Evolutionary conservation across 805 yeast species (phyloP).

Genomic region (Maudiozyma pseudohumilis): DNA sequence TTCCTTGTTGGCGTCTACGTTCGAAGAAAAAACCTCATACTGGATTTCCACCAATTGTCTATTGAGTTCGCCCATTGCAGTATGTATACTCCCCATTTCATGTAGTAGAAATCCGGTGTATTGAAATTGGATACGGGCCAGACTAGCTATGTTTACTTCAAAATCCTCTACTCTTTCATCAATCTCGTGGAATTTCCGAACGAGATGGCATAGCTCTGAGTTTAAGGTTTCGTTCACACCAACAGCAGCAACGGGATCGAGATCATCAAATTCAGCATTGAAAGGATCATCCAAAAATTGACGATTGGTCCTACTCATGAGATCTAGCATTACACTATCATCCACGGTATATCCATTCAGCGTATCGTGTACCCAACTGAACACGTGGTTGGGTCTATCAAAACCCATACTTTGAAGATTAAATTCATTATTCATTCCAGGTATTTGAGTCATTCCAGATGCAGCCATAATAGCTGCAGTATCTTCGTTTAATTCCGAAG

Average conservation of each 20-base stretch:
- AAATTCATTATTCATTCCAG: constrained; percentile 23
- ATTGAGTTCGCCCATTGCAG: constrained; percentile 26
- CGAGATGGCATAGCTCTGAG: constrained; percentile 25
- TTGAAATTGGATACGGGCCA: constrained; percentile 30
- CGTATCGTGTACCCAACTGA: constrained; percentile 14
- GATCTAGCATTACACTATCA: constrained; percentile 13
- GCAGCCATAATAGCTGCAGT: constrained; percentile 30
- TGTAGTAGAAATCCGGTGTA: constrained; percentile 28
- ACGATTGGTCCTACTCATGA: constrained; percentile 19
- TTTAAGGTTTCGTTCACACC: constrained; percentile 23
- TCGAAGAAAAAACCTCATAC: constrained; percentile 15
- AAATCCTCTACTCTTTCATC: constrained; percentile 28
- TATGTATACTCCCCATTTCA: constrained; percentile 27
- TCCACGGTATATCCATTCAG: constrained; percentile 6
- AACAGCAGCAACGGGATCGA: constrained; percentile 23
- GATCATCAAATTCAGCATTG: constrained; percentile 23
- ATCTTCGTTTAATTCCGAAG: constrained; percentile 23
- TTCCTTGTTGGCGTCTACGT: constrained; percentile 14
- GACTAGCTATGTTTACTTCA: constrained; percentile 29
- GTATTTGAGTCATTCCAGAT: constrained; percentile 24
- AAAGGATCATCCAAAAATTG: constrained; percentile 27
- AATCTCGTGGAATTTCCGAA: constrained; percentile 24
- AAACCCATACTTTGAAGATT: constrained; percentile 26
- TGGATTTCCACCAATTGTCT: constrained; percentile 23
- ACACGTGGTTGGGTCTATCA: constrained; percentile 22